Evolutionary conservation across 2,329 filamentous ascomycete species (phyloP).

Genomic region (Phialemoniopsis sp.): DNA sequence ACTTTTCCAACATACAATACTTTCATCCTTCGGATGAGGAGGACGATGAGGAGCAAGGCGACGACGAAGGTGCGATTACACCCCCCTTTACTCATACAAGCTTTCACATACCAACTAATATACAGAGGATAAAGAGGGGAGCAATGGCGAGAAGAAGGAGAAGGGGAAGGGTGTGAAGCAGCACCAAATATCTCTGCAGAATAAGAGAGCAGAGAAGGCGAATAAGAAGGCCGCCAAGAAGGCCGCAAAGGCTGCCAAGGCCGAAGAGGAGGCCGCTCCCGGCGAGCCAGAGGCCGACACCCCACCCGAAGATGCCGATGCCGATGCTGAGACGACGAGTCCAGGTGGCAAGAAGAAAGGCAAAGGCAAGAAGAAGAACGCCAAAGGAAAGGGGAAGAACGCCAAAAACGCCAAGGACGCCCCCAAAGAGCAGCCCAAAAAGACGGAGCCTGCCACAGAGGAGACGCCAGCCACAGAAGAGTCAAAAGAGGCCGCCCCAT

Average conservation of each 20-base stretch:
- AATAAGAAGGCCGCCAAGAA: constrained; percentile 3
- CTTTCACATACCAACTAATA: too few relatives aligned
- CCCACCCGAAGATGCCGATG: background rate
- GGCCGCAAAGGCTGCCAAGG: background rate
- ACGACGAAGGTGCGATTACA: constrained; percentile 8
- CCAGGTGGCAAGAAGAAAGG: constrained; percentile 11
- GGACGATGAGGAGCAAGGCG: constrained; percentile 15
- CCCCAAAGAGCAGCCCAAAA: background rate
- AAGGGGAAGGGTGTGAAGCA: background rate
- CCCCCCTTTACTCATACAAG: too few relatives aligned
- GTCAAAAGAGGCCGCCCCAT: background rate
- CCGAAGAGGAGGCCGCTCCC: background rate
- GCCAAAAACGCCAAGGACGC: constrained; percentile 11
- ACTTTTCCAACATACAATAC: constrained; percentile 39
- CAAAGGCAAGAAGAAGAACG: constrained; percentile 11
- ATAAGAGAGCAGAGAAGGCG: constrained; percentile 7
- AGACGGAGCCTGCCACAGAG: background rate
- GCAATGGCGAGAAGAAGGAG: background rate
- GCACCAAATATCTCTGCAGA: background rate
- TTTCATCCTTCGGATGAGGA: constrained; percentile 34
- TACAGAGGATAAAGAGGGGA: background rate
- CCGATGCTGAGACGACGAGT: constrained; percentile 5
- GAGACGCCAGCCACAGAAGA: background rate
- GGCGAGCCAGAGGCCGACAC: constrained; percentile 2
- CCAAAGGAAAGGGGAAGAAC: constrained; percentile 12